Percentiles rank a stretch among this genome's conserved stretches.
These are phyloP conservation scores for Calycina herbarum DNA, from an alignment of 2,329 filamentous ascomycete genomes.

Conservation along the genomic window DNA sequence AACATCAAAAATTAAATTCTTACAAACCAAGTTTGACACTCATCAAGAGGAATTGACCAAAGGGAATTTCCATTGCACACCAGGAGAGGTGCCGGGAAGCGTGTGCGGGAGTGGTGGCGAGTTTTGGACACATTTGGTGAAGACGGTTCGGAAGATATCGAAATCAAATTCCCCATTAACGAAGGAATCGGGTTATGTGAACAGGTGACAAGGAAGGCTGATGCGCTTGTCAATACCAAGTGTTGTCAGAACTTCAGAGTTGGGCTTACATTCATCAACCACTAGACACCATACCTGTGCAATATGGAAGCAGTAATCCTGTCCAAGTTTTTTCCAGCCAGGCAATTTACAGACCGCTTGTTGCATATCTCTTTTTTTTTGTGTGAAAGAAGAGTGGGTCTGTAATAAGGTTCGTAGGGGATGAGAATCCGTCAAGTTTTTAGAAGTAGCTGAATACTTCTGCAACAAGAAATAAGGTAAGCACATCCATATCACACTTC, in stretches of 20 bases:
- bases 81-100: too few relatives aligned
- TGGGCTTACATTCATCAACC: not conserved
- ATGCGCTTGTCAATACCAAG: too few relatives aligned
- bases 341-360: not conserved
- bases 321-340: too few relatives aligned
- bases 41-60: not conserved
- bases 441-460: not conserved
- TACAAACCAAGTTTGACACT: not conserved
- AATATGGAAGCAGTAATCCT: too few relatives aligned
- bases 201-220: not conserved
- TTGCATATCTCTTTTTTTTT: not conserved
- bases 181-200: not conserved
- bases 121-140: not conserved
- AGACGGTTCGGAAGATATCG: not conserved
- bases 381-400: not conserved
- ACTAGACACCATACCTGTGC: not conserved
- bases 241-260: too few relatives aligned
- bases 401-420: not conserved
- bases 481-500: not conserved
- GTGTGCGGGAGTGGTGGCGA: not conserved
- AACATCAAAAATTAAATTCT: too few relatives aligned
- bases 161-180: not conserved
- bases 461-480: not conserved
- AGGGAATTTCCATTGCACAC: not conserved
- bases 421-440: too few relatives aligned